These are phyloP conservation scores for Colletotrichum godetiae DNA, from an alignment of 2,329 filamentous ascomycete genomes.

Conservation along the genomic window DNA sequence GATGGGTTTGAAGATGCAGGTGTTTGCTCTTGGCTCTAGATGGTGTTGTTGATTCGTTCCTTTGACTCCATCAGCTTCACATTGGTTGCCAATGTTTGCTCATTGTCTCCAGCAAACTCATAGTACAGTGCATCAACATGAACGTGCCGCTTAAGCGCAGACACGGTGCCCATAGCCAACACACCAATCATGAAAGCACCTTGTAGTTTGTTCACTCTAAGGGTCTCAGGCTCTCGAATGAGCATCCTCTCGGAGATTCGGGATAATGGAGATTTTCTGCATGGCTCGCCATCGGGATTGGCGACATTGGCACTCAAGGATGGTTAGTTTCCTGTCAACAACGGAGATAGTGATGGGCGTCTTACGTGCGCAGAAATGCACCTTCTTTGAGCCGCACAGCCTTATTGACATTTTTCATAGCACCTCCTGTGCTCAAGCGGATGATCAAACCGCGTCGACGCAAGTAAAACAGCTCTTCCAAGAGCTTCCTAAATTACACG, in stretches of 20 bases:
- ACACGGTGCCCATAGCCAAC: too few relatives aligned
- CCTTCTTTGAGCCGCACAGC: not conserved
- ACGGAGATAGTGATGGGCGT: not conserved
- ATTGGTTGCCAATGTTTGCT: not conserved
- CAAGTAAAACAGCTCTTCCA: not conserved
- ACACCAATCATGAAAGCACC: too few relatives aligned
- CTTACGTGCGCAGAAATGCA: not conserved
- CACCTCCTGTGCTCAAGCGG: not conserved
- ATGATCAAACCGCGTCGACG: not conserved
- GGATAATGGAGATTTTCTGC: not conserved
- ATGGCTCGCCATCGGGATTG: not conserved
- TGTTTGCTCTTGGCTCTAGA: too few relatives aligned
- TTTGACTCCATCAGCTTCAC: too few relatives aligned
- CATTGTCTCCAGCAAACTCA: too few relatives aligned
- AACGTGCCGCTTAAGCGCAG: too few relatives aligned
- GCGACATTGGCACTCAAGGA: not conserved
- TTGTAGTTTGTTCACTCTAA: not conserved
- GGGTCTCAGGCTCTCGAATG: not conserved
- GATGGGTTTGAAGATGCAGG: too few relatives aligned
- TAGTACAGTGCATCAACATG: too few relatives aligned
- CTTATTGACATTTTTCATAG: too few relatives aligned
- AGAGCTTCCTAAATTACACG: not conserved
- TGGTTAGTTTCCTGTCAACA: not conserved
- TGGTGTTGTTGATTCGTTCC: too few relatives aligned
- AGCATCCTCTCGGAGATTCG: not conserved